A percentile compares a stretch with the other conserved stretches of the same genome.
Evolutionary conservation across 2,329 filamentous ascomycete genomes (phyloP).

Genomic region (Xylaria hypoxylon): DNA sequence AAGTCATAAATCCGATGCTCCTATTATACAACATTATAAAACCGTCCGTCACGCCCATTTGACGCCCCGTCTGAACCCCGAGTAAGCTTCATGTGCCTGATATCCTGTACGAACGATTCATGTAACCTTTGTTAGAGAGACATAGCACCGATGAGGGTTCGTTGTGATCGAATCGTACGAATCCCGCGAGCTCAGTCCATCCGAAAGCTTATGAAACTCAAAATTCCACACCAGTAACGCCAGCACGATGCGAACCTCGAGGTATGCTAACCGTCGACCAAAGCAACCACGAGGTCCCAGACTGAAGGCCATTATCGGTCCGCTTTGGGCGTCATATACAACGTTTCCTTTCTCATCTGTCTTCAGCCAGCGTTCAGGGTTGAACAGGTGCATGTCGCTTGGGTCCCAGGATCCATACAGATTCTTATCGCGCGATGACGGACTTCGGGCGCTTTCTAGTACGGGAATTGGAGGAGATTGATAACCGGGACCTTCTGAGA

Average conservation of each 20-base stretch:
- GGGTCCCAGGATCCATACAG: conserved; percentile 68
- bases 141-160: conserved; percentile 23
- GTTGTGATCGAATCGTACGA: conserved; percentile 27
- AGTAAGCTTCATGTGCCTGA: not conserved
- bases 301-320: conserved; percentile 40
- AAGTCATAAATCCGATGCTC: not conserved
- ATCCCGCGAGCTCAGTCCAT: conserved; percentile 26
- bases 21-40: not conserved
- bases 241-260: conserved; percentile 40
- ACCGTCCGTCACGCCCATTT: not conserved
- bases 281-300: conserved; percentile 41
- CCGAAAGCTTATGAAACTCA: conserved; percentile 33
- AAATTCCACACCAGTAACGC: conserved; percentile 45
- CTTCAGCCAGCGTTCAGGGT: conserved; percentile 43
- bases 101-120: not conserved
- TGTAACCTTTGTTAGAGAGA: conserved; percentile 21
- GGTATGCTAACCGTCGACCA: conserved; percentile 41
- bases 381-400: conserved; percentile 61
- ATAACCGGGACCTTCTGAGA: conserved; percentile 54
- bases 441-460: conserved; percentile 57
- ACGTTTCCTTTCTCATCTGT: conserved; percentile 27
- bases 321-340: conserved; percentile 36
- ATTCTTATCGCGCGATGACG: conserved; percentile 64
- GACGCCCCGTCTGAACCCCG: too few species aligned
- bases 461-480: conserved; percentile 63